Conservation (phyloP, 257 asterid species). For the Jacaranda copaia region DNA sequence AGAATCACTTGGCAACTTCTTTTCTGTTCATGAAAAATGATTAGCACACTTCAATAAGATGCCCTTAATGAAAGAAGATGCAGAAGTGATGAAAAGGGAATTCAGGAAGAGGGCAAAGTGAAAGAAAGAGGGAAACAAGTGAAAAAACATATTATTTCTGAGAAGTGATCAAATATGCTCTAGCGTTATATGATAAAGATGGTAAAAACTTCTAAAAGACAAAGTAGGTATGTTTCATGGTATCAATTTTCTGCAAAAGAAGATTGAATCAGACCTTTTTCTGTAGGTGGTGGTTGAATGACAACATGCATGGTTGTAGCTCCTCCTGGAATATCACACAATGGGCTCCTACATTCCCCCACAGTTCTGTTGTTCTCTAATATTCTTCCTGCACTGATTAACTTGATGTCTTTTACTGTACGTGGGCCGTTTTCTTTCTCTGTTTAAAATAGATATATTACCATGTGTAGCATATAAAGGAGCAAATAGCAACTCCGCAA, state of each 20-base stretch:
- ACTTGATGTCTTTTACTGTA: slow-evolving; percentile 79
- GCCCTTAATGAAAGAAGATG: neutral
- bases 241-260: neutral
- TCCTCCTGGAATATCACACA: slow-evolving; percentile 82
- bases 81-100: slow-evolving; percentile 14
- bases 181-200: neutral
- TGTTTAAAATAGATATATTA: slow-evolving; percentile 39
- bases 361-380: slow-evolving; percentile 81
- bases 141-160: neutral
- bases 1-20: slow-evolving; percentile 50
- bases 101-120: neutral
- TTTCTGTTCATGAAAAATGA: slow-evolving; percentile 52
- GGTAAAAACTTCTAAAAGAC: neutral
- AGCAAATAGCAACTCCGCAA: neutral
- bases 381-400: slow-evolving; percentile 85
- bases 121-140: neutral
- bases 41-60: slow-evolving; percentile 6
- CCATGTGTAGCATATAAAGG: neutral
- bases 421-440: slow-evolving; percentile 79
- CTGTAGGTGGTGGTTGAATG: slow-evolving; percentile 67
- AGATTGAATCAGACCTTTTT: slow-evolving; percentile 55
- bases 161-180: slow-evolving; percentile 8
- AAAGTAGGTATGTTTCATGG: neutral
- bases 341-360: slow-evolving; percentile 78
- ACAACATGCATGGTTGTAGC: slow-evolving; percentile 91